Conservation (phyloP, 768 basidiomycete genomes). For the Tylopilus felleus region DNA sequence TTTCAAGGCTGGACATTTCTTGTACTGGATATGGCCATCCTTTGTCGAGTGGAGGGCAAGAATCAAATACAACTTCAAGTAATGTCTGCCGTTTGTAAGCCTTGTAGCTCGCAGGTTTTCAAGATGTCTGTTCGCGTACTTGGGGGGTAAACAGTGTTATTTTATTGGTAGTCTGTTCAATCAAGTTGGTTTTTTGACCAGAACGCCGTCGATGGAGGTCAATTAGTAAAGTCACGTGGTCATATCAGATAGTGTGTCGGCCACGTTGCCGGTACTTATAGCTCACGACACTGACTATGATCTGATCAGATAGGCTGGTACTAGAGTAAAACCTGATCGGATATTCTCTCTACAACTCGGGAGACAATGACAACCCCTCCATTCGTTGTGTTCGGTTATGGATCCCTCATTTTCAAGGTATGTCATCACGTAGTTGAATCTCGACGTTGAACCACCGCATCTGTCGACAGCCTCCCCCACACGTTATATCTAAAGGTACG, state of each 20-base stretch:
- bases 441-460: not conserved
- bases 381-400: constrained; percentile 89
- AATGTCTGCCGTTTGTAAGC: not conserved
- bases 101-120: not conserved
- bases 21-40: constrained; percentile 64
- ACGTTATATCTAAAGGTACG: constrained; percentile 64
- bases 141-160: not conserved
- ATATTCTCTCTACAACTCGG: not conserved
- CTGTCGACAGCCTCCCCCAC: constrained; percentile 71
- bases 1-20: constrained; percentile 47
- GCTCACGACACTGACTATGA: no score
- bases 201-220: no score
- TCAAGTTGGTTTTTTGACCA: no score
- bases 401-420: constrained; percentile 88
- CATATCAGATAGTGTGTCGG: not conserved
- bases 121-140: not conserved
- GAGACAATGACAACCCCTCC: constrained; percentile 20
- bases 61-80: constrained; percentile 61
- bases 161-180: not conserved
- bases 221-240: not conserved
- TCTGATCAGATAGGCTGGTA: not conserved
- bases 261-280: no score
- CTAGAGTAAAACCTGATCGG: not conserved
- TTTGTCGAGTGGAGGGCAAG: constrained; percentile 56
- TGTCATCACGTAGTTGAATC: not conserved